Conservation (phyloP, 176 grass and related monocot genomes). For the Cenchrus purpureus region DNA sequence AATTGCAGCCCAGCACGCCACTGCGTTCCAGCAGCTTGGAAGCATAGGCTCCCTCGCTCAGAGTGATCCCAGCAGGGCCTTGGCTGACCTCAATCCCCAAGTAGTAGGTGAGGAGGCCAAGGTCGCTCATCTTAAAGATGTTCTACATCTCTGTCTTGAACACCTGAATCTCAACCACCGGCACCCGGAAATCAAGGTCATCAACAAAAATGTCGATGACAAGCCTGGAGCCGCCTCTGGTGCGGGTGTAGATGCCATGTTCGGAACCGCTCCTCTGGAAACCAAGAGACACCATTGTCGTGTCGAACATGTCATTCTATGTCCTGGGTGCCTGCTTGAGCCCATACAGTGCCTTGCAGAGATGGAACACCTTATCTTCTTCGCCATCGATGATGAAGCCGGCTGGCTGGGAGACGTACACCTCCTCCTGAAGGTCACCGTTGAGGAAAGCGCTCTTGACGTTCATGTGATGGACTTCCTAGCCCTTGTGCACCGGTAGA, state of each 20-base stretch:
- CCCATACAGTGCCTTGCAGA: background rate
- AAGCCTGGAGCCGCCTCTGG: accelerated
- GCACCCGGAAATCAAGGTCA: background rate
- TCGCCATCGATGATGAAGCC: background rate
- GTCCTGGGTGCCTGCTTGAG: background rate
- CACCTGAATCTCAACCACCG: background rate
- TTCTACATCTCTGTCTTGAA: background rate
- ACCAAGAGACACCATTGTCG: background rate
- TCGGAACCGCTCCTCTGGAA: background rate
- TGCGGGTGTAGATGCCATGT: background rate
- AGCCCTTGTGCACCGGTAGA: background rate
- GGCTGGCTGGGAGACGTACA: background rate
- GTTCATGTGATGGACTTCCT: background rate
- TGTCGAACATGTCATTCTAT: background rate
- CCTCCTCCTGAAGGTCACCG: background rate
- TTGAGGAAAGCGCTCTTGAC: background rate
- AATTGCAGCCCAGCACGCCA: no score
- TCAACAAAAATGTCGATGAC: background rate
- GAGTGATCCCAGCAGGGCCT: background rate
- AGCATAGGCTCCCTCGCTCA: background rate
- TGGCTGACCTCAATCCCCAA: background rate
- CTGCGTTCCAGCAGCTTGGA: background rate
- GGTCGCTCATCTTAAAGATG: no score
- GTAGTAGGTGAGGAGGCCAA: background rate
- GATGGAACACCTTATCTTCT: background rate